Conservation (phyloP, 306 rosid species). For the Luffa acutangula region DNA sequence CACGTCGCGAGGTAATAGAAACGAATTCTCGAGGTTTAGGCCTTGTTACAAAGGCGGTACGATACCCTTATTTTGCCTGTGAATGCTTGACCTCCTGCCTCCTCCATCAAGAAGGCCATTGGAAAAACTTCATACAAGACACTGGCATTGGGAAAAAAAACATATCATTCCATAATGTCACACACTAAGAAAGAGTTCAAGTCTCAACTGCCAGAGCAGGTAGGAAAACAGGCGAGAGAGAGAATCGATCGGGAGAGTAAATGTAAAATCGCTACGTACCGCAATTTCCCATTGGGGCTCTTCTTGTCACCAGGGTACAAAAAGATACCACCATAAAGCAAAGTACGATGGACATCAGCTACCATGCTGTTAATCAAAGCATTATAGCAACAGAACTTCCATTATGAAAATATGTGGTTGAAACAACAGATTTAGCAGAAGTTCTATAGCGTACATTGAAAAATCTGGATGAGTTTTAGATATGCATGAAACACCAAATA, state of each 20-base stretch:
- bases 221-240: not conserved
- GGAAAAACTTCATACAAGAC: conserved; percentile 96
- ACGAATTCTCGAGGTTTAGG: not conserved
- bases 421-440: not conserved
- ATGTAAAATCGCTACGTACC: conserved; percentile 33
- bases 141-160: conserved; percentile 15
- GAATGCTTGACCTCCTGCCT: conserved; percentile 94
- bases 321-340: conserved; percentile 94
- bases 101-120: conserved; percentile 92
- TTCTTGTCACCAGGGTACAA: conserved; percentile 95
- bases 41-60: not conserved
- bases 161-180: not conserved
- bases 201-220: not conserved
- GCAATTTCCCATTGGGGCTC: conserved; percentile 94
- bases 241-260: not conserved
- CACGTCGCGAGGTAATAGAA: not conserved
- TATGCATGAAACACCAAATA: not conserved
- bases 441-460: not conserved
- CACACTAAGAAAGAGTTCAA: not conserved
- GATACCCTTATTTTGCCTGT: conserved; percentile 80
- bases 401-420: not conserved
- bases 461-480: not conserved
- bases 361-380: conserved; percentile 65
- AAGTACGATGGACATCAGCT: conserved; percentile 96
- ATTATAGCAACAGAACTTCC: not conserved